Evolutionary conservation across 2,329 filamentous ascomycete genomes (phyloP), one percentile per base, ranked within the genome.

Genomic region (Ceratocystis albifundus): DNA sequence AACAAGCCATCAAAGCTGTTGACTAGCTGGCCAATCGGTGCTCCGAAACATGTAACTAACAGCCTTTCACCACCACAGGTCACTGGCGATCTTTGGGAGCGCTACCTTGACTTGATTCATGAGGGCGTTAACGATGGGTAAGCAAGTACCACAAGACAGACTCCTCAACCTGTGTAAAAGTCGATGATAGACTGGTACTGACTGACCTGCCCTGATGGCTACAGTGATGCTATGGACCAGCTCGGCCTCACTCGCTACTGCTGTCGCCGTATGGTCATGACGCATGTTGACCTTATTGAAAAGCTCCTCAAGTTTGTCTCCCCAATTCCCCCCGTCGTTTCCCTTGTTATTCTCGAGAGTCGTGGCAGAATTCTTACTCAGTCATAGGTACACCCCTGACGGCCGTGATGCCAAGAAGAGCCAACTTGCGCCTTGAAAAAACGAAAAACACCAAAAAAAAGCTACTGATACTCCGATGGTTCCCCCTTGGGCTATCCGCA

Each of bases 251-350:
- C 90, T 78, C 86, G 94, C 72, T 99, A 99, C 81, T 99, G 94
- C 84, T 99, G 94, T 80, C 89, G 94, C 72, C 88, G 94, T 74
- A 99, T 99, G 94, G 86, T 99, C 77, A 96, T 99, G 89, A 99
- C 94, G 68, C 94, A 99, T 78, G 94, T 99, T 73, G 94, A 99
- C 76, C 82, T 99, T 69, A 96, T 99, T 72, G 94, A 99, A 82
- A 99, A 99, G 79, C 85, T 99, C 63, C 85, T 99, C 70, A 90
- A 93, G 89, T 96, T 86, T 22, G n/a, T 25, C 25, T 45, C 6
- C 59, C 10, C 20, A 0, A 17, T 59, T n/a, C n/a, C 44, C 7
- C 5, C 12, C 48, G 17, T 15, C 2, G 7, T 45, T 5, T n/a
- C n/a, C 4, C 45, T 28, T 10, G 10, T 12, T 36, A 12, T 36